A percentile compares a stretch with the other conserved stretches of the same genome.
Evolutionary conservation across 306 rosid genomes (phyloP).

Genomic region (Sindora glabra): DNA sequence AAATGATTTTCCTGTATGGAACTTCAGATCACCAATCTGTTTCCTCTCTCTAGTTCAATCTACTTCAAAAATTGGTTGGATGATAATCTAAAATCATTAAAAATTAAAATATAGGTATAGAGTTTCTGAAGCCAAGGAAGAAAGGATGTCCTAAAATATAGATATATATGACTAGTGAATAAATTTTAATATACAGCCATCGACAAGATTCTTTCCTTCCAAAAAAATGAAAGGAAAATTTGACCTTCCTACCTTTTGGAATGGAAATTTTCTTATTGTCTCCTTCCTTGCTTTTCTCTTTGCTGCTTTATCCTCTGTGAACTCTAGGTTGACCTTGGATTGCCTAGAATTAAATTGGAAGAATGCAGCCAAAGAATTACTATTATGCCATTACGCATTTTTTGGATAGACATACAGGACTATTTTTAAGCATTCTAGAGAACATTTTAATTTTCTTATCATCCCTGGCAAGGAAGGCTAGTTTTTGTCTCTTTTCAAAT

Average conservation of each 20-base stretch:
- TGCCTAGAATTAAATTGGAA: too few relatives aligned
- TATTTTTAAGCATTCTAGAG: too few relatives aligned
- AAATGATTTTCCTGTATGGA: neutral
- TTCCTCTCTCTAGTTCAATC: neutral
- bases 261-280: neutral
- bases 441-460: too few relatives aligned
- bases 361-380: too few relatives aligned
- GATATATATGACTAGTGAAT: neutral
- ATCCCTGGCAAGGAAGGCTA: too few relatives aligned
- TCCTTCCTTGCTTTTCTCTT: neutral
- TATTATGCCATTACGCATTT: too few relatives aligned
- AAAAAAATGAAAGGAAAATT: neutral
- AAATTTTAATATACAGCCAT: neutral
- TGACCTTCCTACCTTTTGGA: neutral
- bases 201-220: neutral
- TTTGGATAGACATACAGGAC: too few relatives aligned
- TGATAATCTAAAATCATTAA: neutral
- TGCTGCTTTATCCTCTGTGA: neutral
- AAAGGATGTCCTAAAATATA: neutral
- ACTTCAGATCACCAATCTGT: neutral
- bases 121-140: neutral
- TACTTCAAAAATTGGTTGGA: neutral
- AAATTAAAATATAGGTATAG: neutral
- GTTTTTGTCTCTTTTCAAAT: too few relatives aligned
- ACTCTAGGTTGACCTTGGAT: too few relatives aligned